Percentiles rank a stretch among this genome's conserved stretches.
phyloP scores from a whole-genome alignment of 768 basidiomycete genomes.

The Peribolospora baueri region DNA sequence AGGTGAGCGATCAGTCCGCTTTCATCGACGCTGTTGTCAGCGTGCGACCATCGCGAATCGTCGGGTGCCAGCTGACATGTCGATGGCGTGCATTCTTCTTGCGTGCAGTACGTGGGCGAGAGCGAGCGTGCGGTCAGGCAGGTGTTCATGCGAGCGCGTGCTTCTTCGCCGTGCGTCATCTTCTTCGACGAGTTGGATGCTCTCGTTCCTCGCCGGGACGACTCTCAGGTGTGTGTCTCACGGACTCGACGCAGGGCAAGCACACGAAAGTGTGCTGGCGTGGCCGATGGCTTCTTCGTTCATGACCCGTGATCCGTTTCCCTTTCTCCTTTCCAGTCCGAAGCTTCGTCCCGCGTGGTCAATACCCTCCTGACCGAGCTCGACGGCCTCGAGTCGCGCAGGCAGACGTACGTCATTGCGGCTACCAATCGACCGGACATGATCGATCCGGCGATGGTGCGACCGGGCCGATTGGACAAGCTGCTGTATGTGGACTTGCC shows the following conservation, averaged over 20 bases:
- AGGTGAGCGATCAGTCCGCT: slow-evolving; percentile 29
- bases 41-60: too few relatives aligned
- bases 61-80: too few relatives aligned
- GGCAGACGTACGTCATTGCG: slow-evolving; percentile 64
- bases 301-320: neutral
- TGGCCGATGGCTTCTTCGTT: slow-evolving; percentile 52
- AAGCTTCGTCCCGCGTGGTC: slow-evolving; percentile 39
- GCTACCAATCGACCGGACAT: slow-evolving; percentile 90
- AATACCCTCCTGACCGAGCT: slow-evolving; percentile 82
- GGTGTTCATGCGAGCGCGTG: slow-evolving; percentile 77
- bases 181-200: slow-evolving; percentile 93
- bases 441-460: slow-evolving; percentile 69
- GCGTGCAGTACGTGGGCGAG: slow-evolving; percentile 70
- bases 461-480: slow-evolving; percentile 77
- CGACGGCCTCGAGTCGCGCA: slow-evolving; percentile 37
- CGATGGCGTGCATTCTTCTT: too few relatives aligned
- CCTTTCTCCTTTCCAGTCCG: slow-evolving; percentile 1
- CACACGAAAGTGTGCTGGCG: neutral
- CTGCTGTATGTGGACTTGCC: slow-evolving; percentile 97
- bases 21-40: neutral
- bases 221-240: slow-evolving; percentile 40
- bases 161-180: slow-evolving; percentile 82
- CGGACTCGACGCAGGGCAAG: neutral
- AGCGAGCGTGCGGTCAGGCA: slow-evolving; percentile 85
- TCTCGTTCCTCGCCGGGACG: slow-evolving; percentile 68